phyloP scores from a whole-genome alignment of 495 filamentous ascomycete genomes.

The Corynascus novoguineensis region DNA sequence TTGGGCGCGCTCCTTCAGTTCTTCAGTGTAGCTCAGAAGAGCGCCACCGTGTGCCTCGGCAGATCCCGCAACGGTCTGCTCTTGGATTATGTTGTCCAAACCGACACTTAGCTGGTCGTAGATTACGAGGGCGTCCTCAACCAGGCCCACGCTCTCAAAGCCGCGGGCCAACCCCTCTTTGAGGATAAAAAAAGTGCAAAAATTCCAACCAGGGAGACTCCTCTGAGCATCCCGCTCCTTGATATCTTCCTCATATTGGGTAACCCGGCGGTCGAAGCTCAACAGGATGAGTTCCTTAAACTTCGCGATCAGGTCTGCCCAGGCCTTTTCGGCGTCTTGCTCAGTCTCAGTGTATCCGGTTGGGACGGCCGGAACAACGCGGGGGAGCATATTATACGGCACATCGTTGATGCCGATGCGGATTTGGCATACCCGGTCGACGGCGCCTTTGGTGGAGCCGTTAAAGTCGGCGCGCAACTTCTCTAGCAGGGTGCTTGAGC shows the following conservation, averaged over 20 bases:
- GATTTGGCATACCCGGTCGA: slow-evolving; percentile 82
- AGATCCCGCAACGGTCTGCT: slow-evolving; percentile 54
- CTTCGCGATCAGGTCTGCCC: slow-evolving; percentile 79
- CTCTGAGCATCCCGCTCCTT: slow-evolving; percentile 87
- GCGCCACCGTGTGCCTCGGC: slow-evolving; percentile 57
- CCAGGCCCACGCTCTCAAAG: slow-evolving; percentile 92
- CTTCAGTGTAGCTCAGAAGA: slow-evolving; percentile 63
- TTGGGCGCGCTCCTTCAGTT: slow-evolving; percentile 57
- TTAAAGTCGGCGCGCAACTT: slow-evolving; percentile 93
- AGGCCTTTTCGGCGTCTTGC: slow-evolving; percentile 64
- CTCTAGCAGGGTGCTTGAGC: slow-evolving; percentile 76
- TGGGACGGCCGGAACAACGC: slow-evolving; percentile 52
- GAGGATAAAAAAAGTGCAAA: slow-evolving; percentile 96
- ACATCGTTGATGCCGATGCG: slow-evolving; percentile 62
- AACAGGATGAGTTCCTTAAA: slow-evolving; percentile 80
- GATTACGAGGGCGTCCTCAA: slow-evolving; percentile 86
- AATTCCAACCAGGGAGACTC: slow-evolving; percentile 92
- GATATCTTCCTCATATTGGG: slow-evolving; percentile 96
- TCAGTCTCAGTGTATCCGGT: slow-evolving; percentile 57
- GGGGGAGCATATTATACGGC: slow-evolving; percentile 50
- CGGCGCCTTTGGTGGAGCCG: slow-evolving; percentile 64
- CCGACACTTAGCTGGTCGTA: slow-evolving; percentile 91
- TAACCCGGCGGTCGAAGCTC: slow-evolving; percentile 85
- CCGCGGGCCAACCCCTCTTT: slow-evolving; percentile 91
- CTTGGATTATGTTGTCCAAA: slow-evolving; percentile 72